Evolutionary conservation across 148 eudicot genomes (phyloP).

Genomic region (Polygonum aviculare): DNA sequence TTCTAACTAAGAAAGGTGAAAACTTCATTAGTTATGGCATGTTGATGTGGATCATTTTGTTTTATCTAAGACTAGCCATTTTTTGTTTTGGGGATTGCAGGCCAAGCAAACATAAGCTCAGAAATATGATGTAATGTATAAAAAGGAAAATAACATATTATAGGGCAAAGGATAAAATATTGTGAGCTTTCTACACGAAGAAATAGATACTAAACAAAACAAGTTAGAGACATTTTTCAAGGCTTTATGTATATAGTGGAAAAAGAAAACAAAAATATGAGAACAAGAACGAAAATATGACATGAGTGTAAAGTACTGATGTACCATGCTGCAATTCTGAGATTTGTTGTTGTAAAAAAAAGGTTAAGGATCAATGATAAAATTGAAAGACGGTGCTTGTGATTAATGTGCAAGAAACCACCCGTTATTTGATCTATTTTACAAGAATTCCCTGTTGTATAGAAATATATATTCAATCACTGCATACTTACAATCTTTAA

Average conservation of each 20-base stretch:
- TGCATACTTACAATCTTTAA: no score
- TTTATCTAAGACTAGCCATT: background rate
- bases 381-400: background rate
- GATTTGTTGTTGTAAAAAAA: background rate
- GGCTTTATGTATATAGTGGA: background rate
- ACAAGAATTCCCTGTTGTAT: no score
- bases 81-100: slow-evolving; percentile 15
- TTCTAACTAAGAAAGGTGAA: background rate
- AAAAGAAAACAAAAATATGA: background rate
- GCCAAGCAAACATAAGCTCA: slow-evolving; percentile 21
- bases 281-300: background rate
- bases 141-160: background rate
- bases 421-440: no score
- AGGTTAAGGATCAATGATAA: no score
- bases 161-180: background rate
- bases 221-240: background rate
- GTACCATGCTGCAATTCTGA: background rate
- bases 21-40: background rate
- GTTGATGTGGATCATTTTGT: slow-evolving; percentile 9
- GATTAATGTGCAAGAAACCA: background rate
- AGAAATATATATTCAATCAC: no score
- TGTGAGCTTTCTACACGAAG: background rate
- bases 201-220: background rate
- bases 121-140: background rate
- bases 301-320: background rate